Evolutionary conservation across 768 basidiomycete genomes (phyloP), one percentile per base, ranked within the genome.

Genomic region (Calocera cornea): DNA sequence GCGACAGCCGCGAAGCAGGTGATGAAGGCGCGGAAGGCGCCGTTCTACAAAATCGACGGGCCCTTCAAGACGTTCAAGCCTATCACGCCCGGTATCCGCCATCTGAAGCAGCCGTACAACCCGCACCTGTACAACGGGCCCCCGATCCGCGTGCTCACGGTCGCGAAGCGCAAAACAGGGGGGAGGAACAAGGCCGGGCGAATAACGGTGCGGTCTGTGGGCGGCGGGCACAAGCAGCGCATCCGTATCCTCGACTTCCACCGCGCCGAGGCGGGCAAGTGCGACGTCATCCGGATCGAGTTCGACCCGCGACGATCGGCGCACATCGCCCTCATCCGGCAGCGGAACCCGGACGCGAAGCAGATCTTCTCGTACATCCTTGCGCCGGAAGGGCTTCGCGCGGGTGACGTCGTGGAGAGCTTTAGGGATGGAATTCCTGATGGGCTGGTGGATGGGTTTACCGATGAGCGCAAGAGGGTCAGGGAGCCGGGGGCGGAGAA

Each of bases 281-380:
- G 91, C 73, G 90, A 95, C 71, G 93, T 98, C 50, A 83, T 95
- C 2, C 84, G 97, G 60, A 91, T 99, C 71, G 97, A 98, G 78
- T 99, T 95, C 74, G 97, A 98, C 79, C 97, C 97, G 0, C 90
- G 90, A 2, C 83, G 97, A 49, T 90, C 87, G 38, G 92, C 91
- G 7, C 97, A 99, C 76, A 95, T 99, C 73, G 95, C 97, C 1
- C 83, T 99, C 68, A 74, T 97, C 73, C 82, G 82, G 74, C 87
- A 84, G 73, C 80, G 87, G 64, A 80, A 86, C 71, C 75, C 81
- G 2, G 75, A 74, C 10, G 80, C 83, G 34, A 79, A 82, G 69
- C 82, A 79, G 72, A 70, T 65, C 29, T 95, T 89, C 86, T 89
- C 86, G 73, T 99, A 99, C 75, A 94, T 99, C 73, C 79, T 98